Evolutionary conservation across 441 rosid genomes (phyloP).

Genomic region (Mallotus repandus): DNA sequence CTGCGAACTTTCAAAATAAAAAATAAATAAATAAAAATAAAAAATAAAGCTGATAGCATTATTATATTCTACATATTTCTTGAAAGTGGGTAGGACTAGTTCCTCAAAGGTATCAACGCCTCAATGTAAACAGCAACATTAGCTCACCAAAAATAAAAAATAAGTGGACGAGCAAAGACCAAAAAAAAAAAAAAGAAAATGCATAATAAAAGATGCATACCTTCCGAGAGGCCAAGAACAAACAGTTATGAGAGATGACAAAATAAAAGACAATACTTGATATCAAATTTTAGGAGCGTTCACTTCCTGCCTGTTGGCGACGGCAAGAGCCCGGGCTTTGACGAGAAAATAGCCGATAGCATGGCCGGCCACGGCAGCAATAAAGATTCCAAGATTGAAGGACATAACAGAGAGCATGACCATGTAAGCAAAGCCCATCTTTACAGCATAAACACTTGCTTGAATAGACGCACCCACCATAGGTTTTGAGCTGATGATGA

Average conservation of each 20-base stretch:
- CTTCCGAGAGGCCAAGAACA: background rate
- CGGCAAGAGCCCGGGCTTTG: constrained; percentile 34
- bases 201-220: background rate
- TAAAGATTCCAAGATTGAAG: constrained; percentile 55
- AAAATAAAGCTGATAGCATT: no score
- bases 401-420: constrained; percentile 69
- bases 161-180: no score
- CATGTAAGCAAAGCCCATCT: constrained; percentile 51
- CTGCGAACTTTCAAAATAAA: no score
- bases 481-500: constrained; percentile 10
- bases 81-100: no score
- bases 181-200: no score
- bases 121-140: no score
- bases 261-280: background rate
- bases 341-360: constrained; percentile 41
- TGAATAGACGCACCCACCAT: constrained; percentile 17
- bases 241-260: background rate
- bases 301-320: constrained; percentile 1
- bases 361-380: constrained; percentile 53
- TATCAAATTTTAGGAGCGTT: constrained; percentile 29
- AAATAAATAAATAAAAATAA: no score
- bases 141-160: background rate
- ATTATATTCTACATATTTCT: no score
- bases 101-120: no score
- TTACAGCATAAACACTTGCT: constrained; percentile 30